Conservation (phyloP, 768 basidiomycete species). For the Artomyces pyxidatus region DNA sequence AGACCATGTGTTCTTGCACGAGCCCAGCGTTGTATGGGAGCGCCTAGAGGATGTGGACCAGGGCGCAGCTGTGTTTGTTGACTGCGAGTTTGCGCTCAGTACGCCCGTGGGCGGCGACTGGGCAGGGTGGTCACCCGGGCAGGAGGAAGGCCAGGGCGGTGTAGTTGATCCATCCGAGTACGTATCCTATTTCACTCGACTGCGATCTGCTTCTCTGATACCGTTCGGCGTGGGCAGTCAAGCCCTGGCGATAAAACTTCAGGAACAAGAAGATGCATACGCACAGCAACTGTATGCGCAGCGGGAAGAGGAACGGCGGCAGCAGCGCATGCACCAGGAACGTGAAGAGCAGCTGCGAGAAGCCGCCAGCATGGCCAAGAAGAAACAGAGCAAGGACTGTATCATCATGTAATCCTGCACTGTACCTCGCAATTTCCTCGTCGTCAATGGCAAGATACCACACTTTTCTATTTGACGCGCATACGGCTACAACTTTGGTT, state of each 20-base stretch:
- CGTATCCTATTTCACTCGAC: constrained; percentile 22
- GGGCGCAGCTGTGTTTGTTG: constrained; percentile 67
- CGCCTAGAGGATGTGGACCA: constrained; percentile 85
- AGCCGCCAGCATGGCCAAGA: not conserved
- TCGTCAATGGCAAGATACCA: too few relatives aligned
- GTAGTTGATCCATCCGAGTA: constrained; percentile 54
- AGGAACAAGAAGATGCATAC: constrained; percentile 67
- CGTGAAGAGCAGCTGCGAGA: not conserved
- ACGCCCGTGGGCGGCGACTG: constrained; percentile 76
- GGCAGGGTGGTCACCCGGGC: constrained; percentile 61
- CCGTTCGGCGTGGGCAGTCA: too few relatives aligned
- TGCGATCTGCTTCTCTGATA: too few relatives aligned
- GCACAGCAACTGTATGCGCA: constrained; percentile 29
- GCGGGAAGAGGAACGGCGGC: constrained; percentile 24
- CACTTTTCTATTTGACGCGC: too few relatives aligned
- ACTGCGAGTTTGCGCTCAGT: constrained; percentile 54
- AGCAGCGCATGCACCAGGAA: constrained; percentile 4
- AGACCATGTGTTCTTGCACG: constrained; percentile 71
- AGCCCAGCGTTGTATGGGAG: constrained; percentile 85
- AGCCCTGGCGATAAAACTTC: constrained; percentile 67
- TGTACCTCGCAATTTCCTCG: not conserved
- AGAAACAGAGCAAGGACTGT: constrained; percentile 6
- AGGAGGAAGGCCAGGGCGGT: constrained; percentile 37
- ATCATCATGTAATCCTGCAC: constrained; percentile 11
- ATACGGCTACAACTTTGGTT: too few relatives aligned